Percentiles rank a stretch among this genome's conserved stretches.
Evolutionary conservation across 2,329 filamentous ascomycete species (phyloP).

Genomic region (Stagonosporopsis tanaceti): DNA sequence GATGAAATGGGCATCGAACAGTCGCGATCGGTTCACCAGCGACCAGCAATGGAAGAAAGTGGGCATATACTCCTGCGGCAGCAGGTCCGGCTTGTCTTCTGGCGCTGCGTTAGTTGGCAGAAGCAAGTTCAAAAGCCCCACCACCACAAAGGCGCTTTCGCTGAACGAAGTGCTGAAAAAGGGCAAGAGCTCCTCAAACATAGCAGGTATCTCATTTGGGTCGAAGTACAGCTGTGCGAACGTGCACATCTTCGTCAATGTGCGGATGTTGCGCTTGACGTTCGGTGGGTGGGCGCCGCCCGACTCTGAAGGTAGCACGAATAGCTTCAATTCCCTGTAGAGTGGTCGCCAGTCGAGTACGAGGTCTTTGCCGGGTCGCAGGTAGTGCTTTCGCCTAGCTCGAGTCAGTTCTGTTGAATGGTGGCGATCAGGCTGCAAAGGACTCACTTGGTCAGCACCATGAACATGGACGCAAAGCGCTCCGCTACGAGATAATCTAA

Average conservation of each 20-base stretch:
- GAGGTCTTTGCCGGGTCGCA: slow-evolving; percentile 90
- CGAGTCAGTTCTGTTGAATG: slow-evolving; percentile 35
- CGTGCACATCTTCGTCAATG: slow-evolving; percentile 86
- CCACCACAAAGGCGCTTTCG: slow-evolving; percentile 91
- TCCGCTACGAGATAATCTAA: slow-evolving; percentile 83
- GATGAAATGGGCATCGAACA: slow-evolving; percentile 85
- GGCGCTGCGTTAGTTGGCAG: slow-evolving; percentile 85
- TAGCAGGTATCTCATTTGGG: slow-evolving; percentile 79
- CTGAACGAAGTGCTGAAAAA: slow-evolving; percentile 92
- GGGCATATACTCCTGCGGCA: slow-evolving; percentile 87
- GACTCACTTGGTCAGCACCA: slow-evolving; percentile 88
- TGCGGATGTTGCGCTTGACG: slow-evolving; percentile 71
- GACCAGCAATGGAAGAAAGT: slow-evolving; percentile 98
- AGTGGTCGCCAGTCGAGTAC: slow-evolving; percentile 90
- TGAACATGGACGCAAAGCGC: slow-evolving; percentile 95
- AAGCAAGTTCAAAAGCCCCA: slow-evolving; percentile 83
- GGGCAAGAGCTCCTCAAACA: slow-evolving; percentile 63
- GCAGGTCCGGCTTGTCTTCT: slow-evolving; percentile 74
- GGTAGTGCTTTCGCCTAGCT: slow-evolving; percentile 87
- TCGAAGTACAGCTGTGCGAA: slow-evolving; percentile 95
- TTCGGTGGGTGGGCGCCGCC: slow-evolving; percentile 68
- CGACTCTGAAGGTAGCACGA: slow-evolving; percentile 86
- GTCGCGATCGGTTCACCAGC: slow-evolving; percentile 85
- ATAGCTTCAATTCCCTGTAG: slow-evolving; percentile 89
- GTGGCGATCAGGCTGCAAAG: background rate